These are phyloP conservation scores for Powellomyces hirtus DNA, from an alignment of 192 early-diverging fungal species.

Conservation along the genomic window DNA sequence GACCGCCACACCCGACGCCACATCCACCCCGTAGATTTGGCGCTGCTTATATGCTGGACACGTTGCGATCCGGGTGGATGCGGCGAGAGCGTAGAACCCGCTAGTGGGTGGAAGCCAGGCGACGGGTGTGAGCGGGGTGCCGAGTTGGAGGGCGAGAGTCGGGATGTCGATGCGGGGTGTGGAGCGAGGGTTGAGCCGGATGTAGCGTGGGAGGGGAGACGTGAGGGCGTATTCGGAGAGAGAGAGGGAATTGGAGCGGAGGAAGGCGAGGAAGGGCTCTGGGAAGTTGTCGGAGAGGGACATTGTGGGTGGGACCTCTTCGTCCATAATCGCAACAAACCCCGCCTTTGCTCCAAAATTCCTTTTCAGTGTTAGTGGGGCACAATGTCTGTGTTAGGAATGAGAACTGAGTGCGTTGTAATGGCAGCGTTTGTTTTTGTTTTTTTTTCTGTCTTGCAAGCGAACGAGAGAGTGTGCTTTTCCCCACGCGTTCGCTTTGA, in stretches of 20 bases:
- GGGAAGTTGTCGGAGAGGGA: too few relatives aligned
- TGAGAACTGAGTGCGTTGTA: too few relatives aligned
- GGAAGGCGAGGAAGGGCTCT: slow-evolving; percentile 63
- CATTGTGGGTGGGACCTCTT: too few relatives aligned
- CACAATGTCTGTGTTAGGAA: too few relatives aligned
- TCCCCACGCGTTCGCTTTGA: too few relatives aligned
- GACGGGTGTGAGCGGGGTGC: slow-evolving; percentile 46
- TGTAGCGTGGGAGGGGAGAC: slow-evolving; percentile 66
- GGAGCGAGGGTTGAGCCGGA: slow-evolving; percentile 59
- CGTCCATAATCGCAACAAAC: too few relatives aligned
- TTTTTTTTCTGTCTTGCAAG: too few relatives aligned
- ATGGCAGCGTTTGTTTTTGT: too few relatives aligned
- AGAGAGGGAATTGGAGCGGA: slow-evolving; percentile 69
- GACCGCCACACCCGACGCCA: slow-evolving; percentile 83
- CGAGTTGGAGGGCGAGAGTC: slow-evolving; percentile 51
- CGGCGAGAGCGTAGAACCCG: slow-evolving; percentile 55
- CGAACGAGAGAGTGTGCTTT: too few relatives aligned
- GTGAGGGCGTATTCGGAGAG: slow-evolving; percentile 58
- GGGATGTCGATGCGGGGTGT: slow-evolving; percentile 37
- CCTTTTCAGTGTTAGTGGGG: too few relatives aligned
- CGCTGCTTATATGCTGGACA: slow-evolving; percentile 43
- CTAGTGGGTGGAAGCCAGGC: slow-evolving; percentile 17
- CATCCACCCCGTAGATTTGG: slow-evolving; percentile 72
- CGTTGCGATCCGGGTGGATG: slow-evolving; percentile 48
- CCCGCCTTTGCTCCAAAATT: too few relatives aligned